phyloP scores from a whole-genome alignment of 192 early-diverging fungal species.

The Coemansia reversa region DNA sequence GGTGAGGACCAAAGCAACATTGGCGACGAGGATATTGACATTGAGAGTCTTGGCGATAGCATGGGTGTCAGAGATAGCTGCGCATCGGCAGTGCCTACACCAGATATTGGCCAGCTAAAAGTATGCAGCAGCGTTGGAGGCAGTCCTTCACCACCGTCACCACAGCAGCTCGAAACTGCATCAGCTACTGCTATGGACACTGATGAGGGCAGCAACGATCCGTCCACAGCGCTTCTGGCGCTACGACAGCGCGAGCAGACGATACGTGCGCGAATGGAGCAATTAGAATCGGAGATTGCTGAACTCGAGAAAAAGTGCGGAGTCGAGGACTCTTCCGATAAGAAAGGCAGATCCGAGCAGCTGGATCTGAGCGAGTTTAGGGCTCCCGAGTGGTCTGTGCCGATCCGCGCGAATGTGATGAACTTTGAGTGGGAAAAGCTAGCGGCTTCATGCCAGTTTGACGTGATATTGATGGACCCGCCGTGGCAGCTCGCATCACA shows the following conservation, averaged over 20 bases:
- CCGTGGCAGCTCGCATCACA: conserved; percentile 97
- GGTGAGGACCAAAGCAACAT: background rate
- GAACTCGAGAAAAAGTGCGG: conserved; percentile 57
- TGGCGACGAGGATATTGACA: conserved; percentile 20
- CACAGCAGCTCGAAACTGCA: conserved; percentile 6
- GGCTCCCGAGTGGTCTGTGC: conserved; percentile 91
- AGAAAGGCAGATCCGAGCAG: conserved; percentile 9
- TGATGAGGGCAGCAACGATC: conserved; percentile 8
- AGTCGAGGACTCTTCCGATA: conserved; percentile 21
- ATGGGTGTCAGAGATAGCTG: background rate
- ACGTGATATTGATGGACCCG: conserved; percentile 92
- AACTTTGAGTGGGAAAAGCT: conserved; percentile 91
- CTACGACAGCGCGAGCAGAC: conserved; percentile 59
- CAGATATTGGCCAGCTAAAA: conserved; percentile 39
- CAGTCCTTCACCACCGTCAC: conserved; percentile 8
- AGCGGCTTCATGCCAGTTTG: conserved; percentile 82
- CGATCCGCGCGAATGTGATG: conserved; percentile 94
- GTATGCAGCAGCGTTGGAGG: conserved; percentile 25
- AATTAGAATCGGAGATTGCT: conserved; percentile 57
- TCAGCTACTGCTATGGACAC: conserved; percentile 7
- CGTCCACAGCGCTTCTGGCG: conserved; percentile 10
- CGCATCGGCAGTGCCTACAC: conserved; percentile 34
- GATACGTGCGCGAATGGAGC: conserved; percentile 58
- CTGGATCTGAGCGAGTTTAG: conserved; percentile 76
- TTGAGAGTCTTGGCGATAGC: conserved; percentile 17